Conservation (phyloP, 768 basidiomycete genomes). For the Dacryopinax spathularia region DNA sequence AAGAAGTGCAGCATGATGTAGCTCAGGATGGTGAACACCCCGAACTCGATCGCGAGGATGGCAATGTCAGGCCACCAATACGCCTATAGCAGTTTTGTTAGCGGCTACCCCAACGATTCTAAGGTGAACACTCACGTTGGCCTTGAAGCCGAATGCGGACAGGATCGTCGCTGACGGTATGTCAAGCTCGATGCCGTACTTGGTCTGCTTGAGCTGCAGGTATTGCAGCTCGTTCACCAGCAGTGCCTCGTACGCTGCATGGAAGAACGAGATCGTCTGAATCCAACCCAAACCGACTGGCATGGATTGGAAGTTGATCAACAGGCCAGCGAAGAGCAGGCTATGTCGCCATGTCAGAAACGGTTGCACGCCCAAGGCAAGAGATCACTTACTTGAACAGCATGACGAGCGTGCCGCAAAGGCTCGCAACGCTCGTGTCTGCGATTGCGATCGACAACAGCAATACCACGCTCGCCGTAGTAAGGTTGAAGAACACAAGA, state of each 20-base stretch:
- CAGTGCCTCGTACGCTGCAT: conserved; percentile 92
- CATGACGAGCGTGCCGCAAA: conserved; percentile 93
- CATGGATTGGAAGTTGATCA: conserved; percentile 87
- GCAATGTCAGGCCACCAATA: conserved; percentile 99
- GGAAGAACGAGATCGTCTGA: conserved; percentile 91
- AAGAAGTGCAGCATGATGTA: conserved; percentile 73
- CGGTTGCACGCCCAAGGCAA: neutral
- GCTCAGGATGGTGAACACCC: conserved; percentile 57
- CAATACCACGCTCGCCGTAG: conserved; percentile 83
- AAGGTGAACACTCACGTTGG: conserved; percentile 43
- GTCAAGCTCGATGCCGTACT: conserved; percentile 94
- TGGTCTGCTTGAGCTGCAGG: conserved; percentile 79
- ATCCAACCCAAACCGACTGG: conserved; percentile 63
- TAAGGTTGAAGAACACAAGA: conserved; percentile 90
- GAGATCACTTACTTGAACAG: conserved; percentile 74
- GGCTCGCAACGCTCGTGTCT: conserved; percentile 74
- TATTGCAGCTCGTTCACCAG: conserved; percentile 96
- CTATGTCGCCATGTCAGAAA: too few relatives aligned
- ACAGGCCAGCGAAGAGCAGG: conserved; percentile 82
- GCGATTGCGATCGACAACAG: conserved; percentile 80
- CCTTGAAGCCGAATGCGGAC: conserved; percentile 81
- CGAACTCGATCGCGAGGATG: conserved; percentile 75
- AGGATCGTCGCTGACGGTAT: conserved; percentile 92
- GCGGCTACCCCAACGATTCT: neutral
- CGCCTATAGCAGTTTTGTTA: conserved; percentile 33